Percentiles rank a stretch among this genome's conserved stretches.
Conservation (phyloP, 768 basidiomycete genomes). For the Mycena galopus region DNA sequence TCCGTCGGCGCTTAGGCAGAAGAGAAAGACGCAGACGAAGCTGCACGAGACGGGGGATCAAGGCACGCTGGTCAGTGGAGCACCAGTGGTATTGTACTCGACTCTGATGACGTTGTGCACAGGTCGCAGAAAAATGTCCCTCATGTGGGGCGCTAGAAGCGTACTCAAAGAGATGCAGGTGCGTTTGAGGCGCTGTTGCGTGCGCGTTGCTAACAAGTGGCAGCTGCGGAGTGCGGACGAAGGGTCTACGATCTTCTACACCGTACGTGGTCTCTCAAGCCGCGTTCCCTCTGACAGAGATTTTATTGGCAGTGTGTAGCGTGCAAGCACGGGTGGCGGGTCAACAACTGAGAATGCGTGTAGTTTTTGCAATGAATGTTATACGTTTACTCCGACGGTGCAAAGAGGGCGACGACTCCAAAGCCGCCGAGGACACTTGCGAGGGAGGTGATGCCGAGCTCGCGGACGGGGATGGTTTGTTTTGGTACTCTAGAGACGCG, state of each 20-base stretch:
- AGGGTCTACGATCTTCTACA: conserved; percentile 94
- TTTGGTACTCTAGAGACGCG: conserved; percentile 75
- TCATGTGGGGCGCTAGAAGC: conserved; percentile 88
- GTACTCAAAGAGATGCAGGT: conserved; percentile 93
- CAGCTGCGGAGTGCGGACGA: conserved; percentile 93
- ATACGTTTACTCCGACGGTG: conserved; percentile 87
- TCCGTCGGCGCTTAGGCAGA: conserved; percentile 88
- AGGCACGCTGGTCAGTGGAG: conserved; percentile 61
- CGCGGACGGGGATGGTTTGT: conserved; percentile 70
- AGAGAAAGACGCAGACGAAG: conserved; percentile 91
- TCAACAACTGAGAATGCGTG: conserved; percentile 71
- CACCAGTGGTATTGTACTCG: conserved; percentile 1
- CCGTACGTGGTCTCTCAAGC: conserved; percentile 63
- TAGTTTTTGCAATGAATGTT: conserved; percentile 38
- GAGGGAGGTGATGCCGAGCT: conserved; percentile 75
- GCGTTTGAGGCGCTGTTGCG: conserved; percentile 36
- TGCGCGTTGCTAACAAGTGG: neutral
- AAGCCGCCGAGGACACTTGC: conserved; percentile 89
- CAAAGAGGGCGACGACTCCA: conserved; percentile 93
- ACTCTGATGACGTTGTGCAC: conserved; percentile 12
- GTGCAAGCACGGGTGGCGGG: conserved; percentile 86
- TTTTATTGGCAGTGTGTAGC: conserved; percentile 68
- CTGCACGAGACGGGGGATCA: conserved; percentile 77
- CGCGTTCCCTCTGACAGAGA: conserved; percentile 15
- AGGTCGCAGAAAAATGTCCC: conserved; percentile 94